A percentile compares a stretch with the other conserved stretches of the same genome.
Conservation (phyloP, 1,139 yeast species). For the Trichomonascaceae sp. region DNA sequence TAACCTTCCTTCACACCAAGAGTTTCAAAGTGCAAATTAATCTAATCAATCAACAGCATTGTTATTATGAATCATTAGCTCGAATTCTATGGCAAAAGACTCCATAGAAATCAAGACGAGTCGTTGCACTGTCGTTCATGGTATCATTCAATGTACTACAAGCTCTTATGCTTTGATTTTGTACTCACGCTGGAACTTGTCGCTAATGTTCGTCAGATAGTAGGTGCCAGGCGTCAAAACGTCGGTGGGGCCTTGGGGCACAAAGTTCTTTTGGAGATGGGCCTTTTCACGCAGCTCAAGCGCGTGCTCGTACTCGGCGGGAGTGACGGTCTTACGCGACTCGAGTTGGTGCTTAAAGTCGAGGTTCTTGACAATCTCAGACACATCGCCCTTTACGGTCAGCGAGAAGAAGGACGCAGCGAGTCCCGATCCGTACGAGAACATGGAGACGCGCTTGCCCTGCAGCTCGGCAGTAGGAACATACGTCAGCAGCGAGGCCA, state of each 20-base stretch:
- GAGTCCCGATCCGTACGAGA: constrained; percentile 96
- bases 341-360: constrained; percentile 58
- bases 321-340: constrained; percentile 54
- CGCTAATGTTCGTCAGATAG: constrained; percentile 76
- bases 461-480: constrained; percentile 64
- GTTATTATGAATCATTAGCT: too few species aligned
- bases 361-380: constrained; percentile 50
- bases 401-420: constrained; percentile 84
- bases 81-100: too few species aligned
- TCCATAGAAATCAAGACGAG: too few species aligned
- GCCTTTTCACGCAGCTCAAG: constrained; percentile 80
- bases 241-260: constrained; percentile 70
- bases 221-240: constrained; percentile 63
- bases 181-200: constrained; percentile 75
- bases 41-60: too few species aligned
- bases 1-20: too few species aligned
- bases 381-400: constrained; percentile 69
- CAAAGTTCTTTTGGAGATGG: constrained; percentile 64
- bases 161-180: too few species aligned
- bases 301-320: constrained; percentile 70
- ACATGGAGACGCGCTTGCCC: constrained; percentile 78
- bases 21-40: too few species aligned
- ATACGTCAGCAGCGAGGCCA: constrained; percentile 66
- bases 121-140: too few species aligned
- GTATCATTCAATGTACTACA: too few species aligned